Evolutionary conservation across 2,329 filamentous ascomycete species (phyloP).

Genomic region (Diaporthe sp.): DNA sequence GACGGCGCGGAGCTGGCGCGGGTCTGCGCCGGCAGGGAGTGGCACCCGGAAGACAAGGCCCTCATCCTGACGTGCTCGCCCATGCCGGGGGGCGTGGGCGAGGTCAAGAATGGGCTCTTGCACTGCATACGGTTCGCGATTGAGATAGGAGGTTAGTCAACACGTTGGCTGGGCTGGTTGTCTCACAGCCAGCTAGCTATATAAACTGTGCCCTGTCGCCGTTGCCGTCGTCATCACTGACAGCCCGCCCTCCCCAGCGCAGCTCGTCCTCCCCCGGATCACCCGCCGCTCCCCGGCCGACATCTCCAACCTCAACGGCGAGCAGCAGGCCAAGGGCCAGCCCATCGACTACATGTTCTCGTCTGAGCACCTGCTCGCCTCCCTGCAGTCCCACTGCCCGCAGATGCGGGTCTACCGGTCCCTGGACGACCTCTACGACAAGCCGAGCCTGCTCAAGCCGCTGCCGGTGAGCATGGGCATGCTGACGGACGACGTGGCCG

Average conservation of each 20-base stretch:
- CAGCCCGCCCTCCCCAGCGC: slow-evolving; percentile 46
- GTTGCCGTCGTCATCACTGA: neutral
- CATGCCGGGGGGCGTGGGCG: slow-evolving; percentile 58
- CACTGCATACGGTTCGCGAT: slow-evolving; percentile 62
- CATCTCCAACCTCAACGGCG: slow-evolving; percentile 46
- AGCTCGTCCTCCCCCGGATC: slow-evolving; percentile 55
- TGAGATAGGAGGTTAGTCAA: slow-evolving; percentile 58
- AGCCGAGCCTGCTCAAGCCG: slow-evolving; percentile 48
- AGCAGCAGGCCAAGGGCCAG: slow-evolving; percentile 48
- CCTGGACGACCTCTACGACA: slow-evolving; percentile 52
- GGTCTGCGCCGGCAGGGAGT: slow-evolving; percentile 55
- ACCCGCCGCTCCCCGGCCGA: slow-evolving; percentile 50
- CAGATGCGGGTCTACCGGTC: slow-evolving; percentile 53
- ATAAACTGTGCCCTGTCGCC: neutral
- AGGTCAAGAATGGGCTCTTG: slow-evolving; percentile 60
- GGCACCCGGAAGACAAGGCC: slow-evolving; percentile 51
- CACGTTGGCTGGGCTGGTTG: slow-evolving; percentile 38
- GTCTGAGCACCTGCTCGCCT: slow-evolving; percentile 48
- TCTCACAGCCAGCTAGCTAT: neutral
- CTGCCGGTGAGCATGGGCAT: slow-evolving; percentile 46
- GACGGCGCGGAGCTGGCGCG: slow-evolving; percentile 49
- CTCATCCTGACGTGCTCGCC: slow-evolving; percentile 60
- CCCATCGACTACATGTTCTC: slow-evolving; percentile 54
- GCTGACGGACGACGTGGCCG: slow-evolving; percentile 43
- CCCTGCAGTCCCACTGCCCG: slow-evolving; percentile 52